A percentile compares a stretch with the other conserved stretches of the same genome.
These are phyloP conservation scores for Jaenimonas drosophilae DNA, from an alignment of 208 protist species.

Conservation along the genomic window DNA sequence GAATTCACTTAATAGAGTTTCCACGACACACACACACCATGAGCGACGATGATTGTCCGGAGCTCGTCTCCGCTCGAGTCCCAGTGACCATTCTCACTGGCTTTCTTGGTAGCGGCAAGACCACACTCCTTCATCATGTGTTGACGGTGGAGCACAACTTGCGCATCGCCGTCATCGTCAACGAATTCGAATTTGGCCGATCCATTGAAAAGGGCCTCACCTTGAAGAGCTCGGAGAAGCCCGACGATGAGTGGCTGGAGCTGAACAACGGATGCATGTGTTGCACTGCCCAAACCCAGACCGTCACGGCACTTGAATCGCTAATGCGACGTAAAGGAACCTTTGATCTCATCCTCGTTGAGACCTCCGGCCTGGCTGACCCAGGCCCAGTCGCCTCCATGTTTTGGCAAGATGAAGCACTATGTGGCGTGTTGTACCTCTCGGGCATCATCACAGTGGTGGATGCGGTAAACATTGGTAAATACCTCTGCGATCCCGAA, in stretches of 20 bases:
- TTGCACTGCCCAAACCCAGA: constrained; percentile 89
- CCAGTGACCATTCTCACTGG: constrained; percentile 91
- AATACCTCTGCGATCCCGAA: constrained; percentile 60
- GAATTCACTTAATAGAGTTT: neutral
- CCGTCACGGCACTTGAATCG: constrained; percentile 73
- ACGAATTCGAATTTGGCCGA: constrained; percentile 89
- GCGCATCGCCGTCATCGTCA: constrained; percentile 92
- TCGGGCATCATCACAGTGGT: constrained; percentile 87
- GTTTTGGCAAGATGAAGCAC: constrained; percentile 92
- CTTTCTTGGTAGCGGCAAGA: constrained; percentile 92
- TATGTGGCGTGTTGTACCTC: constrained; percentile 73
- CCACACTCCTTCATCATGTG: constrained; percentile 90
- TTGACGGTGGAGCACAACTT: constrained; percentile 80
- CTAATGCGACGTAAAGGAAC: constrained; percentile 78
- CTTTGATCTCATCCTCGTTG: constrained; percentile 88
- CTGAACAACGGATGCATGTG: constrained; percentile 94
- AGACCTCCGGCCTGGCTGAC: constrained; percentile 89
- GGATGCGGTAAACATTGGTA: constrained; percentile 79
- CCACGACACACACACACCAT: constrained; percentile 6
- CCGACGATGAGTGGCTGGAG: constrained; percentile 94
- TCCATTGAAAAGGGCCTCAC: constrained; percentile 88
- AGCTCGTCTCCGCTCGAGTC: constrained; percentile 66
- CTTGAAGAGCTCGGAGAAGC: constrained; percentile 84
- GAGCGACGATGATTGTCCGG: constrained; percentile 72
- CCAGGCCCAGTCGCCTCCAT: constrained; percentile 88